Conservation (phyloP, 2,329 filamentous ascomycete species). For the Neospermospora avenae region DNA sequence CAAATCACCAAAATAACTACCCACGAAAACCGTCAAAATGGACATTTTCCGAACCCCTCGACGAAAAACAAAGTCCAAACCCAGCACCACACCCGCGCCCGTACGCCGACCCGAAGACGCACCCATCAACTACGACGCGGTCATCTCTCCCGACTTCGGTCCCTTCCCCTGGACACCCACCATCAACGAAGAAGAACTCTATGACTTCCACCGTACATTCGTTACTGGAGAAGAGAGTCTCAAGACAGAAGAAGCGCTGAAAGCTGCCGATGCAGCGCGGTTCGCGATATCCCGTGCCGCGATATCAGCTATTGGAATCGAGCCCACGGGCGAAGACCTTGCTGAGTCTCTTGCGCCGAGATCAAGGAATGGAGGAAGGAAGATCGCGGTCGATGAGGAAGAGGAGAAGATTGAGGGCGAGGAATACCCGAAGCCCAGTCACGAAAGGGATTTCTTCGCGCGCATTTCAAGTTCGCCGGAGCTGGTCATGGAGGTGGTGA, state of each 20-base stretch:
- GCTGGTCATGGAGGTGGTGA: neutral
- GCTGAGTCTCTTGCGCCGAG: neutral
- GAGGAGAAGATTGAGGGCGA: slow-evolving; percentile 2
- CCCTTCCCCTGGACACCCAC: neutral
- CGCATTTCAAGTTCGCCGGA: neutral
- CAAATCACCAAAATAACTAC: neutral
- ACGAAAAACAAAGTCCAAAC: neutral
- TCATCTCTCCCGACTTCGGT: neutral
- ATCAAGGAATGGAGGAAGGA: neutral
- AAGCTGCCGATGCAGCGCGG: neutral
- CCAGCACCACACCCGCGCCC: neutral
- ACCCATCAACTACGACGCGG: neutral
- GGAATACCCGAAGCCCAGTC: neutral
- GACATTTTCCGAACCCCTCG: neutral
- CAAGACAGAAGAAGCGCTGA: neutral
- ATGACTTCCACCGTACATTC: neutral
- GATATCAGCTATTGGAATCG: neutral
- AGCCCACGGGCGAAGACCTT: neutral
- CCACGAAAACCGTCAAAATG: no score
- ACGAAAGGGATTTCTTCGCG: neutral
- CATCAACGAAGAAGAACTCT: neutral
- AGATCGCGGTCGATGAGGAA: neutral
- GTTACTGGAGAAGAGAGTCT: neutral
- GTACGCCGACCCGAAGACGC: no score
- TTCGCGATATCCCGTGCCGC: neutral